Evolutionary conservation across 75 land plant genomes (phyloP).

Genomic region (Pinus taeda): DNA sequence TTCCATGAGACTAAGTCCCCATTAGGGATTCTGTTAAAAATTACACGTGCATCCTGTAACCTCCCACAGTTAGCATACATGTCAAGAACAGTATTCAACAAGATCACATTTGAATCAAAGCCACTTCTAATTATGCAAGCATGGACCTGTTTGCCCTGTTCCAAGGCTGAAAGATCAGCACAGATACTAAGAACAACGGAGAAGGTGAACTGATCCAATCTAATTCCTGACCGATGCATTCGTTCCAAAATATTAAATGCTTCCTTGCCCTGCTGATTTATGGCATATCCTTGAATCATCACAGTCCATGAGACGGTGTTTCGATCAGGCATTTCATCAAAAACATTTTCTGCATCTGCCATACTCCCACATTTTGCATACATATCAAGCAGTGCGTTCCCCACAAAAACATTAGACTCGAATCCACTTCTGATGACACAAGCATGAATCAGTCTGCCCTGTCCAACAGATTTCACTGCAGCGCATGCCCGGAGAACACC

Average conservation of each 20-base stretch:
- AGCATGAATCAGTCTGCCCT: conserved; percentile 5
- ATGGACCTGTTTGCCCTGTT: conserved; percentile 18
- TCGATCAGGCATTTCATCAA: conserved; percentile 13
- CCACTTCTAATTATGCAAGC: conserved; percentile 1
- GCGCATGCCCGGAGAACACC: not conserved
- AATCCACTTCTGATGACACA: conserved; percentile 2
- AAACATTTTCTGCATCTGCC: conserved; percentile 8
- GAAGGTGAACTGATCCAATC: conserved; percentile 13
- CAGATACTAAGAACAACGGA: not conserved
- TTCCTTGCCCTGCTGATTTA: not conserved
- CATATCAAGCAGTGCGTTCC: conserved; percentile 1
- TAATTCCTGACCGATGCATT: conserved; percentile 10
- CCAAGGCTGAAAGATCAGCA: not conserved
- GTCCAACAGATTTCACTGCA: not conserved
- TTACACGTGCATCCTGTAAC: conserved; percentile 6
- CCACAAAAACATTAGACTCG: not conserved
- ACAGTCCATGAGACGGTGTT: conserved; percentile 17
- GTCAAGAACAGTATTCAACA: conserved; percentile 18
- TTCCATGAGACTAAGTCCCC: conserved; percentile 15
- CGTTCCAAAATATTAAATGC: conserved; percentile 12
- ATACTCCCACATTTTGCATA: conserved; percentile 23
- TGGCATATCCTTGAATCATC: conserved; percentile 13
- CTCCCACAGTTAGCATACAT: conserved; percentile 28
- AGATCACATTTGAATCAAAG: conserved; percentile 6
- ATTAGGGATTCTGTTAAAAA: conserved; percentile 11